Percentiles rank a stretch among this genome's conserved stretches.
These are phyloP conservation scores for Barnettozyma wickerhamii DNA, from an alignment of 805 yeast species.

Conservation along the genomic window DNA sequence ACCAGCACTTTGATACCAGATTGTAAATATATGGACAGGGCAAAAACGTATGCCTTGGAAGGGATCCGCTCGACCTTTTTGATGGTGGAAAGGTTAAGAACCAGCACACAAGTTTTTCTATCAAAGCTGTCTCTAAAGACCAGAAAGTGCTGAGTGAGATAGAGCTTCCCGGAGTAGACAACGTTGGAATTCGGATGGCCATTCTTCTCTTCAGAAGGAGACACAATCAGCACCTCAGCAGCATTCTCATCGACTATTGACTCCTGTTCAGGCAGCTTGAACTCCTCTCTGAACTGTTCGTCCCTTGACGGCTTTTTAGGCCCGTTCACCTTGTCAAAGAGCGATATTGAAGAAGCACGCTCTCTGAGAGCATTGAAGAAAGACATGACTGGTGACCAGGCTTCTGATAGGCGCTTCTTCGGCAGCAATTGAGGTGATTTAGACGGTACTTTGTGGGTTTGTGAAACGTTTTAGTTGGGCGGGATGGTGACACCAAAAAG, in stretches of 20 bases:
- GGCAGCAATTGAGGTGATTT: too few species aligned
- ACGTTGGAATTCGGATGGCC: slow-evolving; percentile 23
- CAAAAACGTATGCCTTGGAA: slow-evolving; percentile 68
- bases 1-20: slow-evolving; percentile 59
- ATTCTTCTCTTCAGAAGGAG: slow-evolving; percentile 19
- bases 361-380: slow-evolving; percentile 41
- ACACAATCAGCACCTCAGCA: slow-evolving; percentile 51
- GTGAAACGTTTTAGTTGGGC: neutral
- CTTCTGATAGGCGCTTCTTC: too few species aligned
- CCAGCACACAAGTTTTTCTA: slow-evolving; percentile 59
- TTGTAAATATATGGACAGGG: slow-evolving; percentile 66
- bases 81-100: slow-evolving; percentile 70
- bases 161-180: slow-evolving; percentile 59
- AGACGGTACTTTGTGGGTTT: too few species aligned
- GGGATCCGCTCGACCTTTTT: slow-evolving; percentile 86
- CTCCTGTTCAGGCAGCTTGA: slow-evolving; percentile 70
- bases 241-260: slow-evolving; percentile 57
- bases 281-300: slow-evolving; percentile 64
- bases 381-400: slow-evolving; percentile 35
- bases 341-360: slow-evolving; percentile 39
- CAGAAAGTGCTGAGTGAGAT: slow-evolving; percentile 68
- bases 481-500: slow-evolving; percentile 1
- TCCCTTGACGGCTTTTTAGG: slow-evolving; percentile 53
- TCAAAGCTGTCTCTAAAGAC: slow-evolving; percentile 73
- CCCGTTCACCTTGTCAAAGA: slow-evolving; percentile 35